A percentile compares a stretch with the other conserved stretches of the same genome.
Evolutionary conservation across 352 stramenopile species (phyloP).

Genomic region (Thalassiosira mediterranea): DNA sequence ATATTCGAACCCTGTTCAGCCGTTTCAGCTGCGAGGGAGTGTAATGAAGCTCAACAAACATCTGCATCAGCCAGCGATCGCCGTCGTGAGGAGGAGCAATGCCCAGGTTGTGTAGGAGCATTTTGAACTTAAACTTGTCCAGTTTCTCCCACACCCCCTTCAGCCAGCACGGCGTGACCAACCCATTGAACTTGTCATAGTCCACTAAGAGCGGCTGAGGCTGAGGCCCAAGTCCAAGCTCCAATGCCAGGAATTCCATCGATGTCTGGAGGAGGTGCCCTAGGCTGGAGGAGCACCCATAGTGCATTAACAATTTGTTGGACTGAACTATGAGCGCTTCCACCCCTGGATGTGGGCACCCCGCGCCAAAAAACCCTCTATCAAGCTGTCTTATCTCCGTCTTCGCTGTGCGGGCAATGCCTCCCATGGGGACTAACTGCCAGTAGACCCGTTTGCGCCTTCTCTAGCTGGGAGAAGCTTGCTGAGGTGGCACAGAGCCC

Average conservation of each 20-base stretch:
- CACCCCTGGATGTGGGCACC: neutral
- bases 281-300: neutral
- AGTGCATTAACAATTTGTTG: conserved; percentile 6
- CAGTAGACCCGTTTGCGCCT: neutral
- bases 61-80: conserved; percentile 13
- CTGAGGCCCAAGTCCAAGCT: neutral
- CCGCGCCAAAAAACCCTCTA: neutral
- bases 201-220: neutral
- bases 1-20: conserved; percentile 23
- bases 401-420: neutral
- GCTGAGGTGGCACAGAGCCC: neutral
- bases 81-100: neutral
- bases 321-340: neutral
- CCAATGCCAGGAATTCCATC: neutral
- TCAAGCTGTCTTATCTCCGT: neutral
- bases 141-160: conserved; percentile 6
- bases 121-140: neutral
- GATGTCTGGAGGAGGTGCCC: neutral
- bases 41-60: conserved; percentile 7
- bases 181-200: neutral
- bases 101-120: neutral
- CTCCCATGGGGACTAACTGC: neutral
- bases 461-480: neutral
- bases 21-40: neutral
- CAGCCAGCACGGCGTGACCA: neutral